Evolutionary conservation across 2,329 filamentous ascomycete species (phyloP).

Genomic region (Ilyonectria destructans): DNA sequence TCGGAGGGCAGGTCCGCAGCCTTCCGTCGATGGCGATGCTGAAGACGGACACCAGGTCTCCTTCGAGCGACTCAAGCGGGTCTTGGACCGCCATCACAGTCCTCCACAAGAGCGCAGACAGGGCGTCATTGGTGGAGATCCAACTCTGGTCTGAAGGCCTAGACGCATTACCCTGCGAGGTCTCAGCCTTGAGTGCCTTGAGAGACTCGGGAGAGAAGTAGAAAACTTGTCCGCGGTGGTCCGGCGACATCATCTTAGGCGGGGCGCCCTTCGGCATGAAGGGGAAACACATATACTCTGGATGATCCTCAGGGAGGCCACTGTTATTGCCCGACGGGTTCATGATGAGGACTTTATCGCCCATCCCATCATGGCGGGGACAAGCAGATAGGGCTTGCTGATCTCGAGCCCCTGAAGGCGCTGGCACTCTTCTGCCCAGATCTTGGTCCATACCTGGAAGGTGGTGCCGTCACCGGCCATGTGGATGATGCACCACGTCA

Average conservation of each 20-base stretch:
- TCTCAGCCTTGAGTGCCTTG: slow-evolving; percentile 21
- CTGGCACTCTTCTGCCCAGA: slow-evolving; percentile 38
- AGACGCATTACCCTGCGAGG: slow-evolving; percentile 15
- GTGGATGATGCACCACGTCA: slow-evolving; percentile 34
- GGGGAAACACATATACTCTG: slow-evolving; percentile 27
- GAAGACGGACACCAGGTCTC: slow-evolving; percentile 15
- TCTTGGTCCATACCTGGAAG: slow-evolving; percentile 33
- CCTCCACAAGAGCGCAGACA: slow-evolving; percentile 37
- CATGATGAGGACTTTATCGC: slow-evolving; percentile 17
- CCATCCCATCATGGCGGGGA: slow-evolving; percentile 25
- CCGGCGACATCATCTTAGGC: slow-evolving; percentile 25
- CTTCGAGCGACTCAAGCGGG: slow-evolving; percentile 20
- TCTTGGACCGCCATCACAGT: slow-evolving; percentile 31
- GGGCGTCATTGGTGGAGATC: slow-evolving; percentile 38
- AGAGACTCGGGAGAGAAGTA: slow-evolving; percentile 37
- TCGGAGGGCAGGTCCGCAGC: slow-evolving; percentile 19
- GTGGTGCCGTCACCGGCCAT: slow-evolving; percentile 36
- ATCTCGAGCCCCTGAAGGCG: slow-evolving; percentile 22
- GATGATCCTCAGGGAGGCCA: slow-evolving; percentile 23
- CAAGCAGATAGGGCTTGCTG: neutral
- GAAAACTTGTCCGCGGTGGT: slow-evolving; percentile 31
- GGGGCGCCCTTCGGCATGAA: slow-evolving; percentile 22
- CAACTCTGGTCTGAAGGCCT: slow-evolving; percentile 22
- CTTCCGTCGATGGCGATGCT: slow-evolving; percentile 36
- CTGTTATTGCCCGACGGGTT: slow-evolving; percentile 27